phyloP scores from a whole-genome alignment of 768 basidiomycete genomes.

The Suillus brevipes region DNA sequence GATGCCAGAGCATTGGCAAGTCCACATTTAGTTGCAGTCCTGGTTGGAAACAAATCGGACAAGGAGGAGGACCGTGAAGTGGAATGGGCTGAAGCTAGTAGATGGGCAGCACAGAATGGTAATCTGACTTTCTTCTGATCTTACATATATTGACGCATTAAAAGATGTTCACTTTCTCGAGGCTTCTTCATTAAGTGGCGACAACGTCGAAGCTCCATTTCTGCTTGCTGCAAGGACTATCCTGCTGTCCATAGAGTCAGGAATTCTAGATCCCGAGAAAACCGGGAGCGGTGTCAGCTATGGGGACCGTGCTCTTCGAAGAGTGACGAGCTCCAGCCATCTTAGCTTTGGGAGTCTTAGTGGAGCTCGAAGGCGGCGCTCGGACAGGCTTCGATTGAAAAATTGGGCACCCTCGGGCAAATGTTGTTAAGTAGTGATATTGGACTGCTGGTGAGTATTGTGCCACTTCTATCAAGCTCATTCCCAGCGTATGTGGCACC shows the following conservation, averaged over 20 bases:
- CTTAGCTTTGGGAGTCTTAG: constrained; percentile 84
- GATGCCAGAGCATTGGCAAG: constrained; percentile 93
- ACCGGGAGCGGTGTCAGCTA: constrained; percentile 95
- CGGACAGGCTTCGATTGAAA: constrained; percentile 61
- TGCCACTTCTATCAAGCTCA: background rate
- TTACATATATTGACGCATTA: constrained; percentile 9
- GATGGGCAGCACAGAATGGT: constrained; percentile 97
- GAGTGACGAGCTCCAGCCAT: constrained; percentile 89
- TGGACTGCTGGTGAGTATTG: background rate
- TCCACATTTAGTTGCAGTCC: constrained; percentile 83
- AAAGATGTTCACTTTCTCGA: constrained; percentile 92
- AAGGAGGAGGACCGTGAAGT: constrained; percentile 94
- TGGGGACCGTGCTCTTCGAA: constrained; percentile 87
- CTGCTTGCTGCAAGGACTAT: constrained; percentile 84
- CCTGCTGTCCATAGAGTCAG: constrained; percentile 87
- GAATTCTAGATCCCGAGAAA: constrained; percentile 88
- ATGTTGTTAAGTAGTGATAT: constrained; percentile 54
- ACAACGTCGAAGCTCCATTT: constrained; percentile 95
- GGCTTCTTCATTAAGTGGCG: constrained; percentile 86
- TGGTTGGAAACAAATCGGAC: constrained; percentile 96
- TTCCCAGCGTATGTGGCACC: constrained; percentile 8
- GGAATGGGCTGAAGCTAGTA: constrained; percentile 91
- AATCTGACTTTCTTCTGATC: constrained; percentile 20
- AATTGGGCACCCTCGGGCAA: constrained; percentile 61
- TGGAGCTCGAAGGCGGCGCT: constrained; percentile 56